Percentiles rank a stretch among this genome's conserved stretches.
Conservation (phyloP, 2,329 filamentous ascomycete genomes). For the Zymoseptoria tritici region DNA sequence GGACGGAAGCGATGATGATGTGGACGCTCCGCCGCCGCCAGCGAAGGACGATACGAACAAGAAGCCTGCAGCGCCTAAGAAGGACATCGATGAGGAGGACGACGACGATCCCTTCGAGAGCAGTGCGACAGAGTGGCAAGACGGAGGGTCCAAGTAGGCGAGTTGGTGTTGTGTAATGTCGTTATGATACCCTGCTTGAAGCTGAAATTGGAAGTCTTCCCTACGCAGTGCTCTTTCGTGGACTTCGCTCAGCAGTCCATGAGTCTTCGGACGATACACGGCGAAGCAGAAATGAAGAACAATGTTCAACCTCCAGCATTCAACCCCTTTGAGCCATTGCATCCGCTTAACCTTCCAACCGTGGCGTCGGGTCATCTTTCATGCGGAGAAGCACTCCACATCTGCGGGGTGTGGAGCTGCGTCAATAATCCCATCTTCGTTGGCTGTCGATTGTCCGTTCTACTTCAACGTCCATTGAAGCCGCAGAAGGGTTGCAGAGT, state of each 20-base stretch:
- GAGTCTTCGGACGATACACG: too few species aligned
- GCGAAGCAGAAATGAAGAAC: too few species aligned
- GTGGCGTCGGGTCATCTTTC: neutral
- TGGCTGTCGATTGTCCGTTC: constrained; percentile 3
- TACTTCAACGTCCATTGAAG: constrained; percentile 8
- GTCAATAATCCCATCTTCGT: constrained; percentile 10
- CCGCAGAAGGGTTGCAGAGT: neutral
- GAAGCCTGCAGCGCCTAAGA: constrained; percentile 3
- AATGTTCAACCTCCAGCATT: too few species aligned
- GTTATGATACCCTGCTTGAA: constrained; percentile 3
- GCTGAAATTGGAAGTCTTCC: too few species aligned
- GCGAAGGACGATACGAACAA: constrained; percentile 16
- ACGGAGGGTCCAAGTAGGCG: constrained; percentile 5
- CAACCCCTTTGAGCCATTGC: too few species aligned
- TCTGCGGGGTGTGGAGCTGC: neutral
- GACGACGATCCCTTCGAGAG: constrained; percentile 16
- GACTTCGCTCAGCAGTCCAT: too few species aligned
- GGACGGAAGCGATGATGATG: constrained; percentile 35
- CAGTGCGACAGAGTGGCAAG: constrained; percentile 26
- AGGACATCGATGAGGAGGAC: constrained; percentile 2
- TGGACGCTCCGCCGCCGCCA: constrained; percentile 29
- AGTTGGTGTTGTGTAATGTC: neutral
- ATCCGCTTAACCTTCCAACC: neutral
- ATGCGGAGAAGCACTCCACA: neutral
- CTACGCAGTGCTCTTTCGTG: too few species aligned